Percentiles rank a stretch among this genome's conserved stretches.
Evolutionary conservation across 768 basidiomycete genomes (phyloP).

Genomic region (Phlegmacium glaucopus): DNA sequence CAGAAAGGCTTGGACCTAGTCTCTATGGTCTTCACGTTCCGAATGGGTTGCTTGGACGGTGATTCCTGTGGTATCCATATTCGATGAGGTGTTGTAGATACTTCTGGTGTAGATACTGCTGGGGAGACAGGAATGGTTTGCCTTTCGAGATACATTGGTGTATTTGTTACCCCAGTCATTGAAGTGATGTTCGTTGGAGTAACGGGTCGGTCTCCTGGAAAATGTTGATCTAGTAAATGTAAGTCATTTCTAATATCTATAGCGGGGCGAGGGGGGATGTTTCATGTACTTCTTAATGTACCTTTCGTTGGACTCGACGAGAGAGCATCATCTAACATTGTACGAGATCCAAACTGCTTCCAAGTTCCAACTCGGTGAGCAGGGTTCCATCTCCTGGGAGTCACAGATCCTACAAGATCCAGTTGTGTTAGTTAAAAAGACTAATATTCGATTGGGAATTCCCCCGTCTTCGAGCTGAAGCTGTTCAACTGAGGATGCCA

Average conservation of each 20-base stretch:
- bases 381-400: slow-evolving; percentile 60
- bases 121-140: slow-evolving; percentile 74
- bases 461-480: slow-evolving; percentile 26
- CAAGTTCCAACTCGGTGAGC: slow-evolving; percentile 68
- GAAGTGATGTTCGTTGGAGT: slow-evolving; percentile 15
- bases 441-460: slow-evolving; percentile 45
- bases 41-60: slow-evolving; percentile 27
- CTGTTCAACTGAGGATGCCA: slow-evolving; percentile 16
- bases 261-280: slow-evolving; percentile 4
- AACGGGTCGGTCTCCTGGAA: slow-evolving; percentile 24
- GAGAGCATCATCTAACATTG: slow-evolving; percentile 18
- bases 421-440: slow-evolving; percentile 40
- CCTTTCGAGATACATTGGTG: slow-evolving; percentile 50
- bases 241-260: slow-evolving; percentile 5
- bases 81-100: slow-evolving; percentile 46
- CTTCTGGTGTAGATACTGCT: slow-evolving; percentile 55
- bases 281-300: slow-evolving; percentile 1
- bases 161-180: slow-evolving; percentile 17
- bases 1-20: slow-evolving; percentile 7
- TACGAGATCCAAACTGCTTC: slow-evolving; percentile 63
- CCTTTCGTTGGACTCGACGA: slow-evolving; percentile 26
- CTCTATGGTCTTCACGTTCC: slow-evolving; percentile 23
- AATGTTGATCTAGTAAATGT: slow-evolving; percentile 9
- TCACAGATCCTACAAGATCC: slow-evolving; percentile 34
- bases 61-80: slow-evolving; percentile 55